Evolutionary conservation across 306 rosid genomes (phyloP).

Genomic region (Cucumis cinereus): DNA sequence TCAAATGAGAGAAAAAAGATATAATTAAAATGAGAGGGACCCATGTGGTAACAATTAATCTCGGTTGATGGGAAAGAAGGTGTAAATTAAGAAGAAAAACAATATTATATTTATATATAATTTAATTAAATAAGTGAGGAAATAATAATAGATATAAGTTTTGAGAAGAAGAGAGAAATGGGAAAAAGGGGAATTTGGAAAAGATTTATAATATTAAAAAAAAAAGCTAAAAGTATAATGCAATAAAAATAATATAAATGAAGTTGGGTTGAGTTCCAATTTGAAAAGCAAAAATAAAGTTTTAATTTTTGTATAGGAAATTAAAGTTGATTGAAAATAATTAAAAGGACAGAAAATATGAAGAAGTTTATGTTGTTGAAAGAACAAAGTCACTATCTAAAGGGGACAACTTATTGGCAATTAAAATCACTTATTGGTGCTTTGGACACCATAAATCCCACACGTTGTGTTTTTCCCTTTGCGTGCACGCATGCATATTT

Average conservation of each 20-base stretch:
- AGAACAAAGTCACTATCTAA: neutral
- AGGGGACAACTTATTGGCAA: neutral
- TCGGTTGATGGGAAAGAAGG: neutral
- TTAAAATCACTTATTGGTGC: neutral
- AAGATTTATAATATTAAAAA: neutral
- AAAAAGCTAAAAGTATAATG: neutral
- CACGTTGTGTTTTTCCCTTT: constrained; percentile 12
- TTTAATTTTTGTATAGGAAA: neutral
- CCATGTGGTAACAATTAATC: neutral
- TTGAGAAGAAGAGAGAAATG: neutral
- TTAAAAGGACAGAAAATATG: neutral
- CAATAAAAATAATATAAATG: neutral
- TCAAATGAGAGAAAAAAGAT: neutral
- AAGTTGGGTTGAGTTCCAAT: neutral
- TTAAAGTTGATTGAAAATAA: neutral
- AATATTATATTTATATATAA: neutral
- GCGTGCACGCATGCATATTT: constrained; percentile 33
- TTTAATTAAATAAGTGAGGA: neutral
- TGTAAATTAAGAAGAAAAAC: neutral
- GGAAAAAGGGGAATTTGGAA: neutral
- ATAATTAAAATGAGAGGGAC: neutral
- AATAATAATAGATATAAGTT: neutral
- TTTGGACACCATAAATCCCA: constrained; percentile 7
- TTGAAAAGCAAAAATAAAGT: neutral
- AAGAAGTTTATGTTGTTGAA: neutral